Conservation (phyloP, 1,284 basidiomycete species). For the Ustilago sp. region DNA sequence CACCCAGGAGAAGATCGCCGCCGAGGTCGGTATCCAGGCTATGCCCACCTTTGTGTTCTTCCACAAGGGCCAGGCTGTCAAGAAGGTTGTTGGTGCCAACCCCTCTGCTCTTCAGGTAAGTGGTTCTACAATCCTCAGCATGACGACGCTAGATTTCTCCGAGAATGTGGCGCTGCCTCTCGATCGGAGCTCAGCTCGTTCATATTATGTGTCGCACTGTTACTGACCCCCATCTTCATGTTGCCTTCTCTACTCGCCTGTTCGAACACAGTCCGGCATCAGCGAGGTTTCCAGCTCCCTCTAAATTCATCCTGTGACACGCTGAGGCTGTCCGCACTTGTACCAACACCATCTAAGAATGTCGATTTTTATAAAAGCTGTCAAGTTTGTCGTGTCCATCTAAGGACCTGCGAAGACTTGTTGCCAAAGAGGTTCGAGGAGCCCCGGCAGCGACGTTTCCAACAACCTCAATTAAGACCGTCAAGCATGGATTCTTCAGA, state of each 20-base stretch:
- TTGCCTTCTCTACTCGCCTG: background rate
- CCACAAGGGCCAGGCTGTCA: constrained; percentile 77
- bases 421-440: background rate
- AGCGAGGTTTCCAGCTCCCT: constrained; percentile 30
- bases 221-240: constrained; percentile 5
- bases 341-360: background rate
- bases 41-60: constrained; percentile 84
- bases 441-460: no score
- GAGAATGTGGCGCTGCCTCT: background rate
- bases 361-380: background rate
- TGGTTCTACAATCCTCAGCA: constrained; percentile 20
- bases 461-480: no score
- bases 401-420: background rate
- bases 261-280: constrained; percentile 38
- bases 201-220: background rate
- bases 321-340: constrained; percentile 1
- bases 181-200: background rate
- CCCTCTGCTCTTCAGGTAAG: constrained; percentile 73
- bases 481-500: no score
- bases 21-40: constrained; percentile 80
- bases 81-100: constrained; percentile 77
- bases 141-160: background rate
- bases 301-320: background rate
- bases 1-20: constrained; percentile 71
- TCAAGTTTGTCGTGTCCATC: background rate